A percentile compares a stretch with the other conserved stretches of the same genome.
These are phyloP conservation scores for Eimeria sp. DNA, from an alignment of 169 alveolate species.

Conservation along the genomic window DNA sequence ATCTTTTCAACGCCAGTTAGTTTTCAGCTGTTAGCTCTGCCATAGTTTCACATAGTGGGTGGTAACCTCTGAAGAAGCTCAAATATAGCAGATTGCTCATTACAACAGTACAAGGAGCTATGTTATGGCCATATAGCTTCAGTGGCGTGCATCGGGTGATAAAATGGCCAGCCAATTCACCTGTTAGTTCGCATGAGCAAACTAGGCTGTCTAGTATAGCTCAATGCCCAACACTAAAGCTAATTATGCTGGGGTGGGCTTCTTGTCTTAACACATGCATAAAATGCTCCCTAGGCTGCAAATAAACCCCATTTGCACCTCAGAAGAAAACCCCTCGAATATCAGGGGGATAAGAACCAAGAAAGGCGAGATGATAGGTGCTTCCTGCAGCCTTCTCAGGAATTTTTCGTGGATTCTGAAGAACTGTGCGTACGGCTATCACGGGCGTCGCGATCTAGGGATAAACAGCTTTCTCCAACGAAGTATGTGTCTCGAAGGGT, in stretches of 20 bases:
- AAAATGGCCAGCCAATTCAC: neutral
- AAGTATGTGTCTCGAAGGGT: neutral
- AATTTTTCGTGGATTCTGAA: neutral
- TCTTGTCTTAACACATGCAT: neutral
- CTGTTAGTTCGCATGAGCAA: neutral
- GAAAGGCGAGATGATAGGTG: neutral
- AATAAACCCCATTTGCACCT: neutral
- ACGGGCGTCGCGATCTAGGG: neutral
- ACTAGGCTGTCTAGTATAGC: neutral
- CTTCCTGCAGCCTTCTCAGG: neutral
- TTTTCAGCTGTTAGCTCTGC: neutral
- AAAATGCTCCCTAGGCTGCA: neutral
- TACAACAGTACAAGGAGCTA: neutral
- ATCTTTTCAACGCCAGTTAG: neutral
- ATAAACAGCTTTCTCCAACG: neutral
- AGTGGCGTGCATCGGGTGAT: neutral
- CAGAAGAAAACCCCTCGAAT: neutral
- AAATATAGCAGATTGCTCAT: neutral
- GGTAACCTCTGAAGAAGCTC: neutral
- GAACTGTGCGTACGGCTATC: neutral
- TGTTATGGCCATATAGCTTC: neutral
- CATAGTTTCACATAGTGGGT: neutral
- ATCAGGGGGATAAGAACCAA: neutral
- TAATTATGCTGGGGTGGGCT: neutral
- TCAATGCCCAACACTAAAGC: neutral